Base-by-base conservation (phyloP, 495 filamentous ascomycete species). In the Talaromyces liani region DNA sequence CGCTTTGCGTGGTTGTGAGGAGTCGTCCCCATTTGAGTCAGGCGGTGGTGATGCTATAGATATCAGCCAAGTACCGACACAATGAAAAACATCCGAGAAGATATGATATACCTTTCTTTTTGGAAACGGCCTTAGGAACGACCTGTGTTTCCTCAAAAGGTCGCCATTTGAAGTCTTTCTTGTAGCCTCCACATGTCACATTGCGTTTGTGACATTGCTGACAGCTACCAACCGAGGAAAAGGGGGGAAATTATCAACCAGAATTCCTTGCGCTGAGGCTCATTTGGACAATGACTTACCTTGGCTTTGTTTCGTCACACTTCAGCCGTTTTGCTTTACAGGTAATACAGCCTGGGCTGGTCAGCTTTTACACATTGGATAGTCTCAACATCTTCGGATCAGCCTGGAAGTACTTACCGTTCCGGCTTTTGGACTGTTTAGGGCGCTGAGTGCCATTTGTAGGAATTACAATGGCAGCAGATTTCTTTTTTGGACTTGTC, bases 121-220 rank as follows among this genome's bases (percentile, higher is more conserved):
- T 84, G 24, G 68, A 62, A 53, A 73, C 68, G 22, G 72, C 63
- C 65, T 84, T 87, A 59, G 78, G 77, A n/a, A 72, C 73, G 63
- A 88, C 74, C 59, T 75, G 85, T 57, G 81, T 78, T 68, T 91
- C 90, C 68, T 90, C 90, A 66, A 91, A 91, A 2, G 88, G 82
- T 36, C 88, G 81, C 89, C 90, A 92, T 81, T 92, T 92, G 76
- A 91, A 91, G 68, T 90, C 87, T 72, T 90, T 93, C 70, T 87
- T 90, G 71, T 92, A 93, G 18, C 90, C 90, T 34, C 89, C 89
- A 70, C 90, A 93, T 16, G 75, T 70, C 16, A 92, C 88, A 61
- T 83, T 86, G 27, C 90, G 83, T 61, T 85, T 84, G 45, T 84
- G 78, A 69, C 90, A 92, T 75, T 92, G 89, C 45, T 86, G 80